These are phyloP conservation scores for Euphorbia tirucalli DNA, from an alignment of 345 rosid species.

Conservation along the genomic window DNA sequence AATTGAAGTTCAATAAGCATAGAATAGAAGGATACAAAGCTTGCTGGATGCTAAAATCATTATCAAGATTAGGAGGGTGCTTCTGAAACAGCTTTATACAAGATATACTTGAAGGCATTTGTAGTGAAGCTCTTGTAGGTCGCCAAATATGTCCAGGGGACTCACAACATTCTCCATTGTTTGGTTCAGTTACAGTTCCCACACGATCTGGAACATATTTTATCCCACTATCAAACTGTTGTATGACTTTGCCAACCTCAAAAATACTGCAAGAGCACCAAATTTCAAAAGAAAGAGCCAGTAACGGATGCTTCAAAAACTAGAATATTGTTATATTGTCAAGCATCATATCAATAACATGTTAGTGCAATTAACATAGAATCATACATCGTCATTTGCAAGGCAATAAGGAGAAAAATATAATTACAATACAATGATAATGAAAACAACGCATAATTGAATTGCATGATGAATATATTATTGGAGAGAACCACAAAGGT, in stretches of 20 bases:
- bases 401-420: background rate
- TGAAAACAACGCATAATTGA: background rate
- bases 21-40: constrained; percentile 68
- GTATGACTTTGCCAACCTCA: constrained; percentile 53
- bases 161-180: constrained; percentile 26
- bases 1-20: background rate
- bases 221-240: constrained; percentile 36
- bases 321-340: constrained; percentile 1
- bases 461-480: background rate
- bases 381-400: background rate
- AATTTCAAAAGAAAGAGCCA: constrained; percentile 44
- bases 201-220: constrained; percentile 45
- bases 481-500: background rate
- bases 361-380: background rate
- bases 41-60: constrained; percentile 24
- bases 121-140: constrained; percentile 28
- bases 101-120: constrained; percentile 49
- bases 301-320: constrained; percentile 10
- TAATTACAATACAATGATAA: background rate
- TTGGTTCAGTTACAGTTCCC: constrained; percentile 40
- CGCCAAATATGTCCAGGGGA: constrained; percentile 45
- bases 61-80: constrained; percentile 23
- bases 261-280: constrained; percentile 60
- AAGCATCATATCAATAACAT: constrained; percentile 2
- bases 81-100: constrained; percentile 45